These are phyloP conservation scores for Phytophthora melonis DNA, from an alignment of 352 stramenopile genomes.

Conservation along the genomic window DNA sequence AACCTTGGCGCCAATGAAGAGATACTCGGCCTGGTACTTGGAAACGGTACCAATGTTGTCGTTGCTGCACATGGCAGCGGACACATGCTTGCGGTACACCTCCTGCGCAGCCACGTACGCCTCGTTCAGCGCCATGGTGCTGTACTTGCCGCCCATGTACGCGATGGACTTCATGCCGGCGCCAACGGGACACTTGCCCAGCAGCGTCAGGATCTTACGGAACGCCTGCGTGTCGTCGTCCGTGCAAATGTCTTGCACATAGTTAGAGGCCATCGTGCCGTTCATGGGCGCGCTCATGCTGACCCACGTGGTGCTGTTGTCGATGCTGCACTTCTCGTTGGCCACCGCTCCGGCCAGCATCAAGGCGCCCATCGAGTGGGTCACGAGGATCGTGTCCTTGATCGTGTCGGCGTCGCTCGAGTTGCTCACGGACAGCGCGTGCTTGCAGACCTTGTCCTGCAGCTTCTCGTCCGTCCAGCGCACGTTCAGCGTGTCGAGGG, in stretches of 20 bases:
- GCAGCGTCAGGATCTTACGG: constrained; percentile 40
- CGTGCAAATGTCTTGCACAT: constrained; percentile 47
- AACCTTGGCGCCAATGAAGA: constrained; percentile 28
- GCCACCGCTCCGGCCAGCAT: constrained; percentile 52
- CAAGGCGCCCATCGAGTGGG: constrained; percentile 59
- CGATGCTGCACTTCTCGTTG: constrained; percentile 57
- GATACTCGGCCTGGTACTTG: constrained; percentile 30
- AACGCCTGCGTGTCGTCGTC: constrained; percentile 43
- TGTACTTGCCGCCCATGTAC: constrained; percentile 48
- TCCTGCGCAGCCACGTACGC: constrained; percentile 41
- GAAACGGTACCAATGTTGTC: constrained; percentile 47
- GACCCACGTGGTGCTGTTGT: constrained; percentile 52
- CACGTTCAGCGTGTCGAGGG: constrained; percentile 40
- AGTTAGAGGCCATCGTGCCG: constrained; percentile 57
- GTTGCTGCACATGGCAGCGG: constrained; percentile 55
- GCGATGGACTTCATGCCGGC: constrained; percentile 51
- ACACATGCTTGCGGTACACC: constrained; percentile 48
- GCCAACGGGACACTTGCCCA: constrained; percentile 48
- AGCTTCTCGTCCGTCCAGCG: constrained; percentile 46
- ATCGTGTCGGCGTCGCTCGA: constrained; percentile 30
- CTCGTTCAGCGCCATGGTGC: constrained; percentile 36
- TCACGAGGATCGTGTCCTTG: constrained; percentile 54
- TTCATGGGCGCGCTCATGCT: constrained; percentile 56
- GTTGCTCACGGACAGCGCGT: constrained; percentile 41
- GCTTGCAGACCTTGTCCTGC: constrained; percentile 47